phyloP scores from a whole-genome alignment of 75 land plant species.

The Pseudotsuga menziesii region DNA sequence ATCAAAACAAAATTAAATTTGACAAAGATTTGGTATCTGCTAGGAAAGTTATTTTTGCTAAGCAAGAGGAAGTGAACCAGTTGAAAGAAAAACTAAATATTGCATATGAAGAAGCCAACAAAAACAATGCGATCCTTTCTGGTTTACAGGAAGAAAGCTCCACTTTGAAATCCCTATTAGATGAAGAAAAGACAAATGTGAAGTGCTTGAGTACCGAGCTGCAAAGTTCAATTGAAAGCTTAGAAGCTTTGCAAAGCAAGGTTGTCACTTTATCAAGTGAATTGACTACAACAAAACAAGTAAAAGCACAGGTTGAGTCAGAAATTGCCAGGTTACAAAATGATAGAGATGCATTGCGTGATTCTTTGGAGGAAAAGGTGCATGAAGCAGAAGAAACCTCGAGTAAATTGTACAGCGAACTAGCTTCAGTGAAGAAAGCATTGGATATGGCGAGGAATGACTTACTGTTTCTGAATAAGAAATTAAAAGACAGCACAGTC shows the following conservation, averaged over 20 bases:
- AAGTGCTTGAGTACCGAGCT: slow-evolving; percentile 35
- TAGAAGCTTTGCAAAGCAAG: slow-evolving; percentile 33
- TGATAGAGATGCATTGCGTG: slow-evolving; percentile 22
- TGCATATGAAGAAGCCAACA: slow-evolving; percentile 22
- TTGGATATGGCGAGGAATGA: slow-evolving; percentile 42
- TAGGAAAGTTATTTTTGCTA: slow-evolving; percentile 32
- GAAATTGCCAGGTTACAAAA: slow-evolving; percentile 28
- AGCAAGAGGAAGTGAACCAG: slow-evolving; percentile 28
- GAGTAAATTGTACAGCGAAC: slow-evolving; percentile 32
- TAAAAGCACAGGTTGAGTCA: slow-evolving; percentile 27
- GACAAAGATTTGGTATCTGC: slow-evolving; percentile 28
- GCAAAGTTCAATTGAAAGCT: slow-evolving; percentile 21
- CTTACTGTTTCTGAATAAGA: slow-evolving; percentile 18
- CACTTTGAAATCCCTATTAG: slow-evolving; percentile 19
- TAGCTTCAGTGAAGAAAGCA: slow-evolving; percentile 24
- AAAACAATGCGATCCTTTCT: slow-evolving; percentile 18
- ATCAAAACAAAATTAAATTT: slow-evolving; percentile 27
- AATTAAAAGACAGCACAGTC: slow-evolving; percentile 26
- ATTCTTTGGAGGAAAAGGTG: slow-evolving; percentile 20
- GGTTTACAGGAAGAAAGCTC: slow-evolving; percentile 39
- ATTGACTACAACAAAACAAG: slow-evolving; percentile 23
- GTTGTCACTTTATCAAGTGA: slow-evolving; percentile 36
- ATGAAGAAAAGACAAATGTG: slow-evolving; percentile 28
- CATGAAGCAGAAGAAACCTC: slow-evolving; percentile 29
- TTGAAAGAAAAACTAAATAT: slow-evolving; percentile 35